phyloP scores from a whole-genome alignment of 768 basidiomycete species.

The Phallus indusiatus region DNA sequence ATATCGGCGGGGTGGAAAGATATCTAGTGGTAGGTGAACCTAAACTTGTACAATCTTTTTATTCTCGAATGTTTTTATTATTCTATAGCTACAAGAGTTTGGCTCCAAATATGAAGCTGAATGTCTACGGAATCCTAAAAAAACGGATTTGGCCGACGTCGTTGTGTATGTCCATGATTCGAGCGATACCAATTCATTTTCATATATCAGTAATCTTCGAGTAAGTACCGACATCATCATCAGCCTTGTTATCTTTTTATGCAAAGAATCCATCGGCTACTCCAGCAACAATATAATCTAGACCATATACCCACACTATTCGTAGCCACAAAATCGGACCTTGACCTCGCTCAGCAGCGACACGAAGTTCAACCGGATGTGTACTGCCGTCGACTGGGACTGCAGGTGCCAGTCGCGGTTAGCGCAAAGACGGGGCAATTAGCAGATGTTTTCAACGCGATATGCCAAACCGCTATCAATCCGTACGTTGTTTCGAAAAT shows the following conservation, averaged over 20 bases:
- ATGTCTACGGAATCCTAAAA: slow-evolving; percentile 78
- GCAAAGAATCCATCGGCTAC: slow-evolving; percentile 9
- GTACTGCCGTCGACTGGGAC: slow-evolving; percentile 78
- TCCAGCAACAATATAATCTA: slow-evolving; percentile 91
- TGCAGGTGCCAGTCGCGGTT: slow-evolving; percentile 93
- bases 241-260: neutral
- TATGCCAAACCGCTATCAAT: slow-evolving; percentile 76
- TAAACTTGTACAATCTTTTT: neutral
- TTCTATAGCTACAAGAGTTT: slow-evolving; percentile 83
- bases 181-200: slow-evolving; percentile 97
- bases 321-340: slow-evolving; percentile 97
- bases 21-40: slow-evolving; percentile 77
- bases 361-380: slow-evolving; percentile 99
- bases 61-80: neutral
- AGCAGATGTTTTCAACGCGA: slow-evolving; percentile 81
- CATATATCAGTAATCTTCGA: slow-evolving; percentile 92
- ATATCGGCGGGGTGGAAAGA: slow-evolving; percentile 90
- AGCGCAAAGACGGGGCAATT: slow-evolving; percentile 80
- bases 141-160: slow-evolving; percentile 87
- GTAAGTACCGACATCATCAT: slow-evolving; percentile 34
- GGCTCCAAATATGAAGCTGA: slow-evolving; percentile 94
- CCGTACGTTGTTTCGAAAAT: slow-evolving; percentile 48
- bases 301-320: slow-evolving; percentile 94
- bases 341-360: slow-evolving; percentile 93
- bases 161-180: slow-evolving; percentile 96